Evolutionary conservation across 1,284 basidiomycete genomes (phyloP), one percentile per base, ranked within the genome.

Genomic region (Microbotryum violaceum): DNA sequence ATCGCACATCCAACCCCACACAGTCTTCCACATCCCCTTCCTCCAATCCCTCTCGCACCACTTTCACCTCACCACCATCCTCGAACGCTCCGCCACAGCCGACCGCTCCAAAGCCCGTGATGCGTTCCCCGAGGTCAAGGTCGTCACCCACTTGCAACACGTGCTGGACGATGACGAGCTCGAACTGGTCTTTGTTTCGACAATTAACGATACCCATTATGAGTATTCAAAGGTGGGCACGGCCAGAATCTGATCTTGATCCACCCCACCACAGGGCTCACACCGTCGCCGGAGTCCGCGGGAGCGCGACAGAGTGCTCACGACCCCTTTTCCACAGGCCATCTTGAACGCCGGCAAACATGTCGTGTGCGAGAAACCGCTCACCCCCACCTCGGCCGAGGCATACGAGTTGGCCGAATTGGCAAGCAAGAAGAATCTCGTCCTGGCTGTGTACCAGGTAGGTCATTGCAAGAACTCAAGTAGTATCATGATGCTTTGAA

Each of bases 141-240:
- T 68, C 33, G 67, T 68, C 54, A 66, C 57, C 47, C 57, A 62
- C 21, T 51, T 68, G 46, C 62, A 64, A 2, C 33, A 62, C 33
- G 67, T 59, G 33, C 55, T 70, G 25, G 52, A 50, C 12, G 59
- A 79, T 67, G 49, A 59, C 1, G 75, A 77, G 33, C 76, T 80
- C 29, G 75, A 79, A 50, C 68, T 77, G 54, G 78, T 81, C 29
- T 82, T 91, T 61, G 78, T 92, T 54, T 83, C 81, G 47, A 90
- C 88, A 0, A 88, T 89, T 1, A 91, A 86, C 71, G 79, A 85
- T 53, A 90, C 89, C 0, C 90, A 92, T 75, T 89, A 84, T 73
- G 74, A 78, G 7, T 84, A 74, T 57, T 72, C 76, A 16, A 79
- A 79, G 70, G 70, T 70, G 52, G 18, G 16, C 14, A 18, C 37